Base-by-base conservation (phyloP, 73 alveolate species). In the Paramecium biaurelia region DNA sequence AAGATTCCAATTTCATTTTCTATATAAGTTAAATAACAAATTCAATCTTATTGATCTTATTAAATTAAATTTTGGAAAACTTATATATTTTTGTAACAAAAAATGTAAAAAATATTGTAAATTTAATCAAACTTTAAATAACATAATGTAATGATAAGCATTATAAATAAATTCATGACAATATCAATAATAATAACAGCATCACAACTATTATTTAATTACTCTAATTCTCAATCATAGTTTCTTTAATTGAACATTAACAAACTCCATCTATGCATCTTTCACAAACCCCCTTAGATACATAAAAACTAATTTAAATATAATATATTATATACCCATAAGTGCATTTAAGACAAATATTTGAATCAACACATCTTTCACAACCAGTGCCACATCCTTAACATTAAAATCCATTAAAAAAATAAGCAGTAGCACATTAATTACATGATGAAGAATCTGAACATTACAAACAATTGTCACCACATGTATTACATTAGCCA, bases 231-330 rank as follows among this genome's bases (percentile, higher is more conserved):
- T 18, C 5, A 4, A 53, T n/a, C 34, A 53, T 53, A n/a, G 0
- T 53, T 74, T 74, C 59, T 74, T 41, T 74, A n/a, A 74, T 74
- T 37, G 76, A 79, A 24, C 90, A 79, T 47, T 26, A 38, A 79
- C 90, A 79, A n/a, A 79, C 72, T 14, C 47, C 90, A 79, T 41
- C 90, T 18, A 42, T 45, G 23, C 90, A 79, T 47, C 74, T 43
- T 41, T 21, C 26, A 47, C 90, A 79, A 42, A 34, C 14, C 7
- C 90, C 90, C 15, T 45, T 43, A 15, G 87, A 74, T 1, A 74
- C 5, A 37, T 74, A 74, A 74, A 74, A 74, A 37, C 87, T 74
- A 18, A 34, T 4, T 37, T 47, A 9, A 12, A 47, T 8, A 42
- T 42, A 7, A 76, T 7, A 43, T 2, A 43, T 10, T 43, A 79